A percentile compares a stretch with the other conserved stretches of the same genome.
Conservation (phyloP, 78 protist species). For the Mastigamoeba balamuthi region DNA sequence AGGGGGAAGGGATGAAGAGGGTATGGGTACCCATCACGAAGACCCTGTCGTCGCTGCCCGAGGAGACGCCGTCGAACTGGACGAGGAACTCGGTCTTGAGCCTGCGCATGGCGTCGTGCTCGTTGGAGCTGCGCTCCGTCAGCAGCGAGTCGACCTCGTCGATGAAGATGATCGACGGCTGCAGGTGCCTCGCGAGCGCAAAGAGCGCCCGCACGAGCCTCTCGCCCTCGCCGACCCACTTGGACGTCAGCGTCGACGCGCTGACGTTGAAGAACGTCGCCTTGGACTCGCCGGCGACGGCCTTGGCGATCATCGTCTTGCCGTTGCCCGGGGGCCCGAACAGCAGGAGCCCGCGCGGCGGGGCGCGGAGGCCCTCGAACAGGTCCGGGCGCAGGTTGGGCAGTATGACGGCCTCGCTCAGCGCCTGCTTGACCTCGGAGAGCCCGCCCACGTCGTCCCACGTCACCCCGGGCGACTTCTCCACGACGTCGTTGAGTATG, state of each 20-base stretch:
- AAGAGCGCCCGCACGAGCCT: slow-evolving; percentile 77
- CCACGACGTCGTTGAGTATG: slow-evolving; percentile 47
- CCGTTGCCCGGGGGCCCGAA: slow-evolving; percentile 80
- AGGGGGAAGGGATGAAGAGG: background rate
- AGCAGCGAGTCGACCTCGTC: slow-evolving; percentile 86
- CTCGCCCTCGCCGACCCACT: slow-evolving; percentile 78
- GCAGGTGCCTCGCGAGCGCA: slow-evolving; percentile 48
- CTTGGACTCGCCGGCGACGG: slow-evolving; percentile 87
- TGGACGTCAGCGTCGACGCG: slow-evolving; percentile 78
- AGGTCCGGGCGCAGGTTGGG: slow-evolving; percentile 53
- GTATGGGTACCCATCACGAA: slow-evolving; percentile 37
- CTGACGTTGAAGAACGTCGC: slow-evolving; percentile 86
- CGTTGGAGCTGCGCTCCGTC: slow-evolving; percentile 16
- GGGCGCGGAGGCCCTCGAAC: slow-evolving; percentile 46
- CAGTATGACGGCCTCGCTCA: slow-evolving; percentile 48
- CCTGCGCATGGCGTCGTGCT: slow-evolving; percentile 48
- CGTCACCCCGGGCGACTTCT: slow-evolving; percentile 7
- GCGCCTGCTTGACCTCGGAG: slow-evolving; percentile 1
- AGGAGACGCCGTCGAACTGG: slow-evolving; percentile 50
- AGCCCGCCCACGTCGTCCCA: slow-evolving; percentile 37
- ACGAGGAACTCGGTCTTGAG: slow-evolving; percentile 67
- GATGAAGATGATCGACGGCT: slow-evolving; percentile 73
- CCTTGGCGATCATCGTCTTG: slow-evolving; percentile 77
- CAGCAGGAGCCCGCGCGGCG: slow-evolving; percentile 37
- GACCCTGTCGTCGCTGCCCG: slow-evolving; percentile 16